These are phyloP conservation scores for Phytophthora quininea DNA, from an alignment of 352 stramenopile genomes.

Conservation along the genomic window DNA sequence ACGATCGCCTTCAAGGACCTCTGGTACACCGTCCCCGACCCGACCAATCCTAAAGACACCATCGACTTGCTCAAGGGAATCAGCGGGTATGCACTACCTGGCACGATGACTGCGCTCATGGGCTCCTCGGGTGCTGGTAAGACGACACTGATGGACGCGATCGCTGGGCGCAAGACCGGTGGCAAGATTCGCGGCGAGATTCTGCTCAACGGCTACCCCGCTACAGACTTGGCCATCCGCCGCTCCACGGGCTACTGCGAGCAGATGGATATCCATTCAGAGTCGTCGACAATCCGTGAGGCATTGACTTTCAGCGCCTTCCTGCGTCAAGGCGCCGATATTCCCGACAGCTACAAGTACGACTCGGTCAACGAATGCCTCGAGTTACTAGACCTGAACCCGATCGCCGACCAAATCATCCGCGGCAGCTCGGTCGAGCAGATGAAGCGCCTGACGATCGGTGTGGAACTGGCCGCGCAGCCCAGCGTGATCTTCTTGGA, in stretches of 20 bases:
- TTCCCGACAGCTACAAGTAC: slow-evolving; percentile 20
- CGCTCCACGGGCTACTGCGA: slow-evolving; percentile 36
- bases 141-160: slow-evolving; percentile 96
- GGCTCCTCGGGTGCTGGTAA: slow-evolving; percentile 87
- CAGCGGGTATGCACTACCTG: slow-evolving; percentile 52
- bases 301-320: slow-evolving; percentile 25
- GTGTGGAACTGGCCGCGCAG: slow-evolving; percentile 20
- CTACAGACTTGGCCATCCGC: slow-evolving; percentile 36
- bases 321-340: slow-evolving; percentile 13
- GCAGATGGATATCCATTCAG: slow-evolving; percentile 41
- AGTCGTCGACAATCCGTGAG: slow-evolving; percentile 54
- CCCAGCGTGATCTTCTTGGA: slow-evolving; percentile 23
- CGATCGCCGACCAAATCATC: slow-evolving; percentile 43
- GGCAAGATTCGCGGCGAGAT: slow-evolving; percentile 89
- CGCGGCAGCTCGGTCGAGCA: slow-evolving; percentile 25
- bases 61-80: slow-evolving; percentile 71
- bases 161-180: slow-evolving; percentile 92
- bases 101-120: slow-evolving; percentile 76
- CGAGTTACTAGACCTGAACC: slow-evolving; percentile 26
- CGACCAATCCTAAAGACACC: slow-evolving; percentile 8
- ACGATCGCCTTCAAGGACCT: slow-evolving; percentile 31
- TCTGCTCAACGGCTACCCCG: slow-evolving; percentile 86
- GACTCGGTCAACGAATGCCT: slow-evolving; percentile 44
- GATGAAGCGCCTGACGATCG: slow-evolving; percentile 24
- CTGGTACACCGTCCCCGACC: slow-evolving; percentile 26